A percentile compares a stretch with the other conserved stretches of the same genome.
Conservation (phyloP, 1,139 yeast genomes). For the Nakaseomyces delphensis region DNA sequence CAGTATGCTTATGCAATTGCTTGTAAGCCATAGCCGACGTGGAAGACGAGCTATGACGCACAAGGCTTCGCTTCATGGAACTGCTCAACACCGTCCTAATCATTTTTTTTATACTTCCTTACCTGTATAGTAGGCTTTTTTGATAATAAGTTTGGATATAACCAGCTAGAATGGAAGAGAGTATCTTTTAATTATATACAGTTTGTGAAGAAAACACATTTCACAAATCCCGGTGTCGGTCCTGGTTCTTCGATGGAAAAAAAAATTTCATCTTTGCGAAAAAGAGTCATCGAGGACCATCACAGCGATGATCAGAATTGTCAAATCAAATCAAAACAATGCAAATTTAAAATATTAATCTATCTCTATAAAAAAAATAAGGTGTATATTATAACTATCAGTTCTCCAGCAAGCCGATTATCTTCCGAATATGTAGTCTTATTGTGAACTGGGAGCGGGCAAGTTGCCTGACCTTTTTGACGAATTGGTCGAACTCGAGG, state of each 20-base stretch:
- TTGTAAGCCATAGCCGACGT: slow-evolving; percentile 96
- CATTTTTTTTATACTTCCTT: slow-evolving; percentile 2
- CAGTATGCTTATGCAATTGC: slow-evolving; percentile 75
- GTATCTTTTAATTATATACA: too few species aligned
- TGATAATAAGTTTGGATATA: too few species aligned
- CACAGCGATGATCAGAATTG: too few species aligned
- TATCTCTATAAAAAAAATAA: too few species aligned
- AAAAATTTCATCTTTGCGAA: neutral
- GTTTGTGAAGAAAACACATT: too few species aligned
- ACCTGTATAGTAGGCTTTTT: neutral
- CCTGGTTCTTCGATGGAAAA: neutral
- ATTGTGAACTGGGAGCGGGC: slow-evolving; percentile 68
- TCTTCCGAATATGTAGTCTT: slow-evolving; percentile 37
- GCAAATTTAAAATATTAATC: too few species aligned
- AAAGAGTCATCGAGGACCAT: neutral
- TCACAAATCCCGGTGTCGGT: neutral
- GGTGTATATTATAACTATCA: too few species aligned
- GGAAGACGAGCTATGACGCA: slow-evolving; percentile 40
- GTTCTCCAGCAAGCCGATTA: slow-evolving; percentile 14
- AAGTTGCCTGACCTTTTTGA: slow-evolving; percentile 47
- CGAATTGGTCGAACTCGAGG: slow-evolving; percentile 18
- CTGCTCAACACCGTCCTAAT: slow-evolving; percentile 10
- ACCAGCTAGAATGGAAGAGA: too few species aligned
- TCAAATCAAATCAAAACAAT: too few species aligned
- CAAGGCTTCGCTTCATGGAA: neutral